Percentiles rank a stretch among this genome's conserved stretches.
phyloP scores from a whole-genome alignment of 2,329 filamentous ascomycete species.

The Fusarium denticulatum region DNA sequence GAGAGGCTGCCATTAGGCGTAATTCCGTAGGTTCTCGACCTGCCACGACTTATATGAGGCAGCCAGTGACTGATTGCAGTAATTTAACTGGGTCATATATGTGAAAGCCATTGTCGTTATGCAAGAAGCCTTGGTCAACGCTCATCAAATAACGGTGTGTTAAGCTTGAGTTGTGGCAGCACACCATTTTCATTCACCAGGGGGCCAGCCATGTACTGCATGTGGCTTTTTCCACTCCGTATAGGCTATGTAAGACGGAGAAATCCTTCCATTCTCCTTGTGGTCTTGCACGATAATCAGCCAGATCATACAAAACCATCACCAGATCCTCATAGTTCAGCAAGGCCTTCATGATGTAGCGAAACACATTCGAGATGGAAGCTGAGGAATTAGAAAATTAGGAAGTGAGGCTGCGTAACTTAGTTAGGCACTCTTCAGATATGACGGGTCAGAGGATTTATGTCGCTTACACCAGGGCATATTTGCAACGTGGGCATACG shows the following conservation, averaged over 20 bases:
- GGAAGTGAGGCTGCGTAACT: not conserved
- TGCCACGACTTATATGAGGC: constrained; percentile 24
- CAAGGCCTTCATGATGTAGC: not conserved
- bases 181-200: not conserved
- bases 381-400: not conserved
- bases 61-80: constrained; percentile 4
- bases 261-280: not conserved
- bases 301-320: not conserved
- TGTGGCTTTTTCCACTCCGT: not conserved
- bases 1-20: constrained; percentile 7
- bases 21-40: constrained; percentile 3
- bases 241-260: not conserved
- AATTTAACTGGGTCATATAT: not conserved
- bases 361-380: not conserved
- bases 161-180: not conserved
- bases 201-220: not conserved
- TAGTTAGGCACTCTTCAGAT: not conserved
- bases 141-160: constrained; percentile 1
- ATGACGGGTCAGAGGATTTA: not conserved
- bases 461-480: not conserved
- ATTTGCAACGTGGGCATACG: not conserved
- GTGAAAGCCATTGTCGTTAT: not conserved
- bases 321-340: not conserved
- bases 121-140: constrained; percentile 4
- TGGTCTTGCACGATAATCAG: not conserved